Base-by-base conservation (phyloP, 257 asterid species). In the Eucommia ulmoides region DNA sequence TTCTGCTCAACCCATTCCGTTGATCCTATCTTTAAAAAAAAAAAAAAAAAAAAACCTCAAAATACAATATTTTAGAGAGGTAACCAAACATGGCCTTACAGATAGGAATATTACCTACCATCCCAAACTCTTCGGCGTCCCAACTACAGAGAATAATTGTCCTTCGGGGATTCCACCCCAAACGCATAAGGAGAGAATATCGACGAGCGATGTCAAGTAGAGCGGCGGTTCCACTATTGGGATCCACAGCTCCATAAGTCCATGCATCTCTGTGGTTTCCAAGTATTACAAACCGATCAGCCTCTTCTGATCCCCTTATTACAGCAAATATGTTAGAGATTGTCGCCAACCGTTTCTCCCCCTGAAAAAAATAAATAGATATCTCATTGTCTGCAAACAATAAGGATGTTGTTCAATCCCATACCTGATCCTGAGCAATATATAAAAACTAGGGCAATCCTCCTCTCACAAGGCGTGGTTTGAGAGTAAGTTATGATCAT, bases 121-220 rank as follows among this genome's bases (percentile, higher is more conserved):
- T 89, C 59, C 98, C 98, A 85, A 89, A 89, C 78, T 89, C 98
- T 73, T 89, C 98, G 0, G 94, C 98, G 55, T 89, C 98, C 98
- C 98, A 89, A 61, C 96, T 89, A 69, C 93, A 81, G 56, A 89
- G 82, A 60, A 89, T 21, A 62, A 89, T 78, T 6, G 86, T 85
- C 66, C 98, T 71, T 54, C 88, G 68, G 20, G 98, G 96, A n/a
- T 24, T 78, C 98, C 98, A 89, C 25, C 96, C 96, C 45, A 71
- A 69, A 11, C 58, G 79, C 80, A 63, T 65, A 57, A 89, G 82
- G 47, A 80, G 88, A 61, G 91, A 62, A 71, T 76, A 70, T 12
- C 93, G 76, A 45, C 93, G 83, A 18, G 94, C 93, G 61, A 89
- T 71, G 64, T 89, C 98, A 56, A 89, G 96, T n/a, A 85, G 58